phyloP scores from a whole-genome alignment of 2,329 filamentous ascomycete species.

The Talaromyces piceae region DNA sequence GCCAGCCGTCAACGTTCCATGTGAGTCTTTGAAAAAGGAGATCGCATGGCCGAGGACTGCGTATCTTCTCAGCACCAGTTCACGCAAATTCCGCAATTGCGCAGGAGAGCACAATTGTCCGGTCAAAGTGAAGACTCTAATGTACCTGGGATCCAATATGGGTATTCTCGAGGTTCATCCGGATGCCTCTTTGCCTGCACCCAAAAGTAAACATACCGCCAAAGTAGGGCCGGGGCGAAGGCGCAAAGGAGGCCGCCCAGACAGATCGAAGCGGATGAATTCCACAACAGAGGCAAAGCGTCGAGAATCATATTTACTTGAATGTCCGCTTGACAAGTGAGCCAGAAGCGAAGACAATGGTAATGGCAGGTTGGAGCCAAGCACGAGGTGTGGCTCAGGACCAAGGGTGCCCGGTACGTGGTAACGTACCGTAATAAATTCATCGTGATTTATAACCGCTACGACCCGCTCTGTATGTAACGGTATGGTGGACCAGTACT shows the following conservation, averaged over 20 bases:
- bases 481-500: background rate
- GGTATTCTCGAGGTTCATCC: background rate
- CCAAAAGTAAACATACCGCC: background rate
- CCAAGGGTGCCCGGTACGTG: too few relatives aligned
- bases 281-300: background rate
- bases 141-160: background rate
- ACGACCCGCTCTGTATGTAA: too few relatives aligned
- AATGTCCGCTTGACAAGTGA: background rate
- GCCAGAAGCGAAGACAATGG: background rate
- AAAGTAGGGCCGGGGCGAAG: background rate
- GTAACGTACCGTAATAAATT: too few relatives aligned
- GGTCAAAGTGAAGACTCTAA: background rate
- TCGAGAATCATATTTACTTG: background rate
- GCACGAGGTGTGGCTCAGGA: background rate
- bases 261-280: background rate
- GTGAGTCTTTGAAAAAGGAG: constrained; percentile 3
- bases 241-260: background rate
- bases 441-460: background rate
- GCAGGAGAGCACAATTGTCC: background rate
- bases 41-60: constrained; percentile 1
- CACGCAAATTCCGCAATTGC: background rate
- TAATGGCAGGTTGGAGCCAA: background rate
- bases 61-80: background rate
- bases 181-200: background rate
- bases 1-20: background rate